Evolutionary conservation across 768 basidiomycete species (phyloP).

Genomic region (Cantharellus cinnabarinus): DNA sequence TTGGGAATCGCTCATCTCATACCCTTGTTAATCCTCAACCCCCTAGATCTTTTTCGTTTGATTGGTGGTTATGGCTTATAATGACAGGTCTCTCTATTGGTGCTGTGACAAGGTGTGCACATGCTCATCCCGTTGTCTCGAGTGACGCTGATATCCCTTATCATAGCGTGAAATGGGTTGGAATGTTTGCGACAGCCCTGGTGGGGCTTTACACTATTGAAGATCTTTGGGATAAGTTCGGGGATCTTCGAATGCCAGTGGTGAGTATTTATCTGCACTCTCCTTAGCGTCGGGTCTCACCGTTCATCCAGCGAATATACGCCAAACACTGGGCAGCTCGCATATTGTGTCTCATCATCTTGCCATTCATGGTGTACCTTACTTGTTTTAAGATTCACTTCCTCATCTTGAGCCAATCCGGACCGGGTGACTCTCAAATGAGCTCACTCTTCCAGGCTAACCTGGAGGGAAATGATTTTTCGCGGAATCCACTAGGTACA

Average conservation of each 20-base stretch:
- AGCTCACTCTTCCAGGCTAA: constrained; percentile 96
- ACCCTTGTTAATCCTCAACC: background rate
- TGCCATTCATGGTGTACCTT: constrained; percentile 88
- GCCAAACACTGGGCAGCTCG: constrained; percentile 80
- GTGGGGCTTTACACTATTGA: constrained; percentile 94
- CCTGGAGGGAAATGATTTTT: constrained; percentile 82
- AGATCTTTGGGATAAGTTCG: constrained; percentile 97
- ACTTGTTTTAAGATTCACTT: constrained; percentile 92
- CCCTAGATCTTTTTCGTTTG: constrained; percentile 69
- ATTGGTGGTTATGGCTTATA: constrained; percentile 96
- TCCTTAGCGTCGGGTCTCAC: background rate
- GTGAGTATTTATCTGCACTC: constrained; percentile 27
- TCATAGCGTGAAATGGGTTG: constrained; percentile 81
- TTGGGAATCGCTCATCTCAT: constrained; percentile 15
- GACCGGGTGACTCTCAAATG: constrained; percentile 97
- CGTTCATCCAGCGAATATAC: constrained; percentile 49
- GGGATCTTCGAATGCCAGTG: constrained; percentile 76
- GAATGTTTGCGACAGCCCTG: constrained; percentile 83
- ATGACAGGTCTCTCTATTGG: constrained; percentile 90
- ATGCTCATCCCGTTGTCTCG: background rate
- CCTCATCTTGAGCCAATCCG: constrained; percentile 78
- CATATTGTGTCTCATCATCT: constrained; percentile 60
- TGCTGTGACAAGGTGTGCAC: constrained; percentile 61
- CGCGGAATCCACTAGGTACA: constrained; percentile 66
- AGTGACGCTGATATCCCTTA: background rate